Evolutionary conservation across 768 basidiomycete genomes (phyloP).

Genomic region (Leccinellum albellum): DNA sequence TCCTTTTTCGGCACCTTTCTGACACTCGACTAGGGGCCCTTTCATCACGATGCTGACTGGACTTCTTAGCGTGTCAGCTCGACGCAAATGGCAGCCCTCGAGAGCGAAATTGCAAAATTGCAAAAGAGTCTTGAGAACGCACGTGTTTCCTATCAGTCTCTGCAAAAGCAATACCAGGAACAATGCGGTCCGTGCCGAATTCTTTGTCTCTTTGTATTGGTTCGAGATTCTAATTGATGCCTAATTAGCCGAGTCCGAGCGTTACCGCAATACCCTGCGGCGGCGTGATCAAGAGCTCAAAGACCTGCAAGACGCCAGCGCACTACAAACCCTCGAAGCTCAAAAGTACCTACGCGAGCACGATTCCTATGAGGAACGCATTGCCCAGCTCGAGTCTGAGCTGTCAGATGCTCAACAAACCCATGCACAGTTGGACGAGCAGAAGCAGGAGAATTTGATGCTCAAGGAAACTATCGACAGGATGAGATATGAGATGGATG

Average conservation of each 20-base stretch:
- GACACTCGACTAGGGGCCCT: not conserved
- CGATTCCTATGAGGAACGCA: slow-evolving; percentile 66
- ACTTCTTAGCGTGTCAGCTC: slow-evolving; percentile 53
- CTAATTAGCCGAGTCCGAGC: slow-evolving; percentile 65
- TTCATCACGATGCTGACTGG: slow-evolving; percentile 1
- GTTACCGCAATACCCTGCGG: slow-evolving; percentile 69
- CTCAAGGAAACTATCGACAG: slow-evolving; percentile 96
- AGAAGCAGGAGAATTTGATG: slow-evolving; percentile 91
- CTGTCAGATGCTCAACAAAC: slow-evolving; percentile 66
- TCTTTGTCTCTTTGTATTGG: not conserved
- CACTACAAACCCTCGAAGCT: slow-evolving; percentile 62
- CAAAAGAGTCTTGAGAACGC: slow-evolving; percentile 72
- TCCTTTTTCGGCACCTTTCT: slow-evolving; percentile 2
- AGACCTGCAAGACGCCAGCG: slow-evolving; percentile 53
- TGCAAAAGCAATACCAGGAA: slow-evolving; percentile 87
- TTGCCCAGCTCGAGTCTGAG: slow-evolving; percentile 68
- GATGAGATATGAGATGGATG: slow-evolving; percentile 91
- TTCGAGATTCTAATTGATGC: not conserved
- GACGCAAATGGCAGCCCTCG: slow-evolving; percentile 64
- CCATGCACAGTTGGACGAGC: slow-evolving; percentile 75
- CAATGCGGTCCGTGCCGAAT: slow-evolving; percentile 63
- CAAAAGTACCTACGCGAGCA: slow-evolving; percentile 66
- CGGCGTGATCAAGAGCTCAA: slow-evolving; percentile 73
- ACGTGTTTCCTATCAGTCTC: slow-evolving; percentile 64
- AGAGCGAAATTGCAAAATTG: slow-evolving; percentile 75